These are phyloP conservation scores for Endocalyx cinctus DNA, from an alignment of 2,329 filamentous ascomycete genomes.

Conservation along the genomic window DNA sequence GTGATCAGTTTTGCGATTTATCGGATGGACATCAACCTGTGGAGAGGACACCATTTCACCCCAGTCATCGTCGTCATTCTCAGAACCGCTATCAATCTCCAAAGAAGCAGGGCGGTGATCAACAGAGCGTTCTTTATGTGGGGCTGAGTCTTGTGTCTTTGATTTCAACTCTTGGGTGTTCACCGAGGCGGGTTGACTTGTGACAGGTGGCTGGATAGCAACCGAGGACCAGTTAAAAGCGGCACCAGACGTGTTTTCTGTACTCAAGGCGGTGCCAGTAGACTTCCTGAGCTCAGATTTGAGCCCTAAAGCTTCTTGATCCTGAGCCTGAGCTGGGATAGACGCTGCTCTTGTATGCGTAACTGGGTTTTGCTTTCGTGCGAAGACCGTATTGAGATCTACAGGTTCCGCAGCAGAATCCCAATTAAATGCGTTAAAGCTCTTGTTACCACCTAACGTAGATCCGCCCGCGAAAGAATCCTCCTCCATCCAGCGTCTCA, in stretches of 20 bases:
- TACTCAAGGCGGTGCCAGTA: slow-evolving; percentile 12
- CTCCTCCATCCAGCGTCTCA: slow-evolving; percentile 63
- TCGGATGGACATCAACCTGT: slow-evolving; percentile 6
- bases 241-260: slow-evolving; percentile 3
- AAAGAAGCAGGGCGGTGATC: not conserved
- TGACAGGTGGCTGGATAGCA: slow-evolving; percentile 4
- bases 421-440: slow-evolving; percentile 57
- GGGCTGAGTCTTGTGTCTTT: too few species aligned
- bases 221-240: slow-evolving; percentile 21
- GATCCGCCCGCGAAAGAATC: slow-evolving; percentile 52
- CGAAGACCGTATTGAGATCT: slow-evolving; percentile 42
- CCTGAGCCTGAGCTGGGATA: slow-evolving; percentile 10
- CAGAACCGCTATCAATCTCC: slow-evolving; percentile 2
- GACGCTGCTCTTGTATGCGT: slow-evolving; percentile 22
- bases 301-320: slow-evolving; percentile 3
- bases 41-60: slow-evolving; percentile 54
- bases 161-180: not conserved
- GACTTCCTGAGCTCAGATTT: slow-evolving; percentile 9
- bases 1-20: slow-evolving; percentile 3
- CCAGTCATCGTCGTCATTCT: slow-evolving; percentile 51
- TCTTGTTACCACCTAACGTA: slow-evolving; percentile 37
- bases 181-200: slow-evolving; percentile 1
- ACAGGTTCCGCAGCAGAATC: slow-evolving; percentile 48
- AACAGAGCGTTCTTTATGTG: slow-evolving; percentile 8
- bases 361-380: slow-evolving; percentile 25